Base-by-base conservation (phyloP, 2,329 filamentous ascomycete species). In the Fusarium cyanostomum region DNA sequence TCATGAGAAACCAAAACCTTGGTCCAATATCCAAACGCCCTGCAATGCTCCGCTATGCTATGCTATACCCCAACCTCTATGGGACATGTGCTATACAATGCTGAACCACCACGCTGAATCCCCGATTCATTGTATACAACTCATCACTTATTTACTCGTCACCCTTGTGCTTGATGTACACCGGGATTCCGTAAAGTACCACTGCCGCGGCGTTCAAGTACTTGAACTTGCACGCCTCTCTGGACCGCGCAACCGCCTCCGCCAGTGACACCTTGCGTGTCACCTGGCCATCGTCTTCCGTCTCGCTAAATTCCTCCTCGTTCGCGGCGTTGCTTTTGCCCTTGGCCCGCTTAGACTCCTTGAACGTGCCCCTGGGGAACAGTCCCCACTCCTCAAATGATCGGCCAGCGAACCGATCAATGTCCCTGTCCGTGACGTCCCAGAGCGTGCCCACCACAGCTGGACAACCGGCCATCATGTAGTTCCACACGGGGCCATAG, bases 371-470 rank as follows among this genome's bases (percentile, higher is more conserved):
- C 75, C 68, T 69, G 1, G 76, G 72, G 50, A 91, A 80, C 7
- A 99, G 75, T 0, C 95, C 95, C 95, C 95, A 99, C 69, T 90
- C 84, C 73, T 95, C 91, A 74, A 97, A 91, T 3, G 91, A 81
- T 24, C 85, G 83, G 30, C 89, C 87, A 0, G 94, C 91, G 75
- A 97, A 96, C 15, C 94, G 90, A 79, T 99, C 96, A 74, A 97
- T 97, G 75, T 99, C 95, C 71, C 92, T 92, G 75, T 99, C 95
- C 9, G 95, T 99, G 45, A 99, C 95, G 76, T 99, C 95, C 95
- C 95, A 99, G 33, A 99, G 82, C 13, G 94, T 97, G 41, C 93
- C 95, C 3, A 98, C 88, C 9, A 98, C 87, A 0, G 94, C 93
- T 4, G 92, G 93, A 68, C 86, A 88, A 1, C 92, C 94, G 0